These are phyloP conservation scores for Penicillium psychrosexuale DNA, from an alignment of 2,329 filamentous ascomycete genomes.

Conservation along the genomic window DNA sequence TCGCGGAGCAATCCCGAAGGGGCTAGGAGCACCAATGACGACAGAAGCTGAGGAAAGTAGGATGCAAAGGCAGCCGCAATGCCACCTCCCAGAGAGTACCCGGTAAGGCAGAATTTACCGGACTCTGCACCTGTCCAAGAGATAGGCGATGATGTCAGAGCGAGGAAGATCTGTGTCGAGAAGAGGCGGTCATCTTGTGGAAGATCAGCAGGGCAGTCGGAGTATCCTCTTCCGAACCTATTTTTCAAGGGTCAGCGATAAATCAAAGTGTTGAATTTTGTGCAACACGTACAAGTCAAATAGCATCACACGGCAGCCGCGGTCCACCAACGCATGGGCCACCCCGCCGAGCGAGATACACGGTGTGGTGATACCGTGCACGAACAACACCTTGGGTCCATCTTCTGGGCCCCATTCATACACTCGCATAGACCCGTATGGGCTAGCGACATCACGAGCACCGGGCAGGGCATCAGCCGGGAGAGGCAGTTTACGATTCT, in stretches of 20 bases:
- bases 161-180: constrained; percentile 67
- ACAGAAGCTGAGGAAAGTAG: constrained; percentile 66
- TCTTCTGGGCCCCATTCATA: constrained; percentile 77
- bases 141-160: constrained; percentile 66
- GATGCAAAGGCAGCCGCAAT: constrained; percentile 67
- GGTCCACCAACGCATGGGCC: constrained; percentile 61
- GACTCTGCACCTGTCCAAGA: constrained; percentile 57
- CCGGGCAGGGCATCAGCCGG: constrained; percentile 64
- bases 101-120: constrained; percentile 65
- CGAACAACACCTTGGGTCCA: constrained; percentile 68
- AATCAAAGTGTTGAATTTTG: neutral
- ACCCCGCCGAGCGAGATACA: constrained; percentile 66
- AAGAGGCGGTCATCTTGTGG: constrained; percentile 73
- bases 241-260: neutral
- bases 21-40: constrained; percentile 70
- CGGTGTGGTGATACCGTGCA: constrained; percentile 81
- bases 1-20: constrained; percentile 73
- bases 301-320: constrained; percentile 73
- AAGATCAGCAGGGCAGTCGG: constrained; percentile 63
- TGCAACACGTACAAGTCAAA: constrained; percentile 56
- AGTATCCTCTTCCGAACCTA: constrained; percentile 67
- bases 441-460: constrained; percentile 58
- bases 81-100: constrained; percentile 78
- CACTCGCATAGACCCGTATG: constrained; percentile 67
- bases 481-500: constrained; percentile 54